A percentile compares a stretch with the other conserved stretches of the same genome.
phyloP scores from a whole-genome alignment of 2,329 filamentous ascomycete species.

The Rhytidhysteron rufulum region DNA sequence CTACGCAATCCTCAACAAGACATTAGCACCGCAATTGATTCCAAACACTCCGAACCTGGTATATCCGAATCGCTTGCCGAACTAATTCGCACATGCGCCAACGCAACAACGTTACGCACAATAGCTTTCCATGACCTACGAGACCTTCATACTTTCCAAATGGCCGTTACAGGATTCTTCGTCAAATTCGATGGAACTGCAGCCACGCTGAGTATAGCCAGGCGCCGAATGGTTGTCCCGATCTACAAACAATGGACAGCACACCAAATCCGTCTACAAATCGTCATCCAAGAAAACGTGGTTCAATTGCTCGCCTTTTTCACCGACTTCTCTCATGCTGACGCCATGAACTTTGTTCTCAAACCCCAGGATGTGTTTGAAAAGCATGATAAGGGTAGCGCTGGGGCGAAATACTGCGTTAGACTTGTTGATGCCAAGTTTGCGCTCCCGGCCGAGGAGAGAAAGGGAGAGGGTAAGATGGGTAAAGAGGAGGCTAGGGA shows the following conservation, averaged over 20 bases:
- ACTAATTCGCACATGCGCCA: constrained; percentile 57
- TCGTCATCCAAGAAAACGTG: constrained; percentile 71
- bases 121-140: constrained; percentile 47
- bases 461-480: constrained; percentile 47
- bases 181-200: constrained; percentile 49
- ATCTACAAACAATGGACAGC: constrained; percentile 96
- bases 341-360: constrained; percentile 83
- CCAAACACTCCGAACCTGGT: constrained; percentile 27
- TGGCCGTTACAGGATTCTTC: constrained; percentile 72
- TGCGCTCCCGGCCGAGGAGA: constrained; percentile 62
- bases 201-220: constrained; percentile 72
- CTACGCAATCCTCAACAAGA: constrained; percentile 70
- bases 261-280: constrained; percentile 71
- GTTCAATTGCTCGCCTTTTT: constrained; percentile 83
- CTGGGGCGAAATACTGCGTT: constrained; percentile 59
- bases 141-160: constrained; percentile 74
- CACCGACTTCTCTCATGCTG: constrained; percentile 79
- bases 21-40: constrained; percentile 67
- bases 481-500: constrained; percentile 45
- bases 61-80: constrained; percentile 60
- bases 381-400: constrained; percentile 41
- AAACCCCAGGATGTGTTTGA: constrained; percentile 84
- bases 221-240: constrained; percentile 82
- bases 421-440: constrained; percentile 90
- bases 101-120: constrained; percentile 64